Evolutionary conservation across 2,329 filamentous ascomycete species (phyloP).

Genomic region (Apiospora hydei): DNA sequence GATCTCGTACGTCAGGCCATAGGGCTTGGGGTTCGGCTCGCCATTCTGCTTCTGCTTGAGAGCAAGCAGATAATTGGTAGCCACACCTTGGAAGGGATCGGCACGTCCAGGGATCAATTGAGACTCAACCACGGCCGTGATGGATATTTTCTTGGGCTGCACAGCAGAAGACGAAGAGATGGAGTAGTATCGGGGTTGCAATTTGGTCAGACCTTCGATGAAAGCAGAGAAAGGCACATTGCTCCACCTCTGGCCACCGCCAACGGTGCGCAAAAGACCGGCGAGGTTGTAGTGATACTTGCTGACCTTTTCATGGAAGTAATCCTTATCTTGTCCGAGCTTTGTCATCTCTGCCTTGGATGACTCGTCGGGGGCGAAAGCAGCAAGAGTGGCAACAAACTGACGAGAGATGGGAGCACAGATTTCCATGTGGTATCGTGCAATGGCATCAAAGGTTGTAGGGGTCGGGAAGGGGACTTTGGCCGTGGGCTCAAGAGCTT

Average conservation of each 20-base stretch:
- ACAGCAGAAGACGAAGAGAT: slow-evolving; percentile 97
- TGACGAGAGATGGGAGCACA: slow-evolving; percentile 95
- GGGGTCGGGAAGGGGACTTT: slow-evolving; percentile 98
- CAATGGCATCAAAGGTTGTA: slow-evolving; percentile 92
- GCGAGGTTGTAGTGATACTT: slow-evolving; percentile 88
- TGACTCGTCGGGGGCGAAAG: slow-evolving; percentile 86
- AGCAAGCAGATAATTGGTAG: slow-evolving; percentile 94
- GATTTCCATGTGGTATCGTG: slow-evolving; percentile 97
- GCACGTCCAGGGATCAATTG: slow-evolving; percentile 77
- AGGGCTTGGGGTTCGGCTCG: slow-evolving; percentile 80
- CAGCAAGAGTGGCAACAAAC: slow-evolving; percentile 84
- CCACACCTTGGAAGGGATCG: slow-evolving; percentile 87
- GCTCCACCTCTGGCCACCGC: slow-evolving; percentile 78
- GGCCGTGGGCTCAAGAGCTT: slow-evolving; percentile 90
- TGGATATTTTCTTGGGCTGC: slow-evolving; percentile 92
- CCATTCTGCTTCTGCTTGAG: slow-evolving; percentile 97
- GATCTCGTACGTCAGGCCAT: slow-evolving; percentile 86
- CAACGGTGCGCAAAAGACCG: slow-evolving; percentile 77
- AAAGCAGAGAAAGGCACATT: slow-evolving; percentile 92
- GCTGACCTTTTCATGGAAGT: slow-evolving; percentile 87
- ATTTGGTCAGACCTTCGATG: slow-evolving; percentile 91
- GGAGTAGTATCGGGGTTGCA: slow-evolving; percentile 98
- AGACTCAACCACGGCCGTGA: slow-evolving; percentile 93
- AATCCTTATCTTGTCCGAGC: slow-evolving; percentile 91
- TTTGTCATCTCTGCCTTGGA: slow-evolving; percentile 88